Evolutionary conservation across 345 rosid genomes (phyloP).

Genomic region (Alliaria petiolata): DNA sequence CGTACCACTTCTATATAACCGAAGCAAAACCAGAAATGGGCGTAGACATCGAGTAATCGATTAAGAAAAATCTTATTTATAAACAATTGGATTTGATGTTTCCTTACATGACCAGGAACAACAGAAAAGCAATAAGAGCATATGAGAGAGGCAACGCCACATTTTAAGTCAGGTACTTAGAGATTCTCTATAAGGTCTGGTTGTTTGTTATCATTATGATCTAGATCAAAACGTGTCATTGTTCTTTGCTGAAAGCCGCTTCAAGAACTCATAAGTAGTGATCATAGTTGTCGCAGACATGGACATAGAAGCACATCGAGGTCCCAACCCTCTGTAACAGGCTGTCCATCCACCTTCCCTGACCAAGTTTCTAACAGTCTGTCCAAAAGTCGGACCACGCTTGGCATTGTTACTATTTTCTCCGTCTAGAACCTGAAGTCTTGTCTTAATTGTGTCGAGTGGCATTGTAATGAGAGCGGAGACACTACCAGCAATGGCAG

Average conservation of each 20-base stretch:
- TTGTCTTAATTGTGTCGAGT: slow-evolving; percentile 5
- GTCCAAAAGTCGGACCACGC: slow-evolving; percentile 54
- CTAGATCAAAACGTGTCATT: slow-evolving; percentile 26
- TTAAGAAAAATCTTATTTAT: background rate
- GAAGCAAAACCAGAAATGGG: too few species aligned
- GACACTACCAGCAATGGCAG: too few species aligned
- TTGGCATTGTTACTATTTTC: slow-evolving; percentile 43
- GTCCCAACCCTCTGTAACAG: slow-evolving; percentile 80
- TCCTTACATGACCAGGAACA: background rate
- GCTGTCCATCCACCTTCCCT: slow-evolving; percentile 43
- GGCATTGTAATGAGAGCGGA: too few species aligned
- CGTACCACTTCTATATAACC: background rate
- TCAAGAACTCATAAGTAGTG: slow-evolving; percentile 78
- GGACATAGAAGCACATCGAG: slow-evolving; percentile 81
- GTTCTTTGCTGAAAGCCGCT: slow-evolving; percentile 63
- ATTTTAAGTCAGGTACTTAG: background rate
- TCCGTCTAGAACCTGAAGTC: slow-evolving; percentile 67
- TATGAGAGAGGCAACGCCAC: background rate
- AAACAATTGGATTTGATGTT: background rate
- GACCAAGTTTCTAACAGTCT: slow-evolving; percentile 53
- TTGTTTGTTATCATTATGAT: background rate
- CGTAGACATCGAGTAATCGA: background rate
- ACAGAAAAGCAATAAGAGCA: background rate
- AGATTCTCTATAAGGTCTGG: background rate
- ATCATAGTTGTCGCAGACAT: slow-evolving; percentile 86